Percentiles rank a stretch among this genome's conserved stretches.
These are phyloP conservation scores for Pinus tabuliformis DNA, from an alignment of 75 land plant species.

Conservation along the genomic window DNA sequence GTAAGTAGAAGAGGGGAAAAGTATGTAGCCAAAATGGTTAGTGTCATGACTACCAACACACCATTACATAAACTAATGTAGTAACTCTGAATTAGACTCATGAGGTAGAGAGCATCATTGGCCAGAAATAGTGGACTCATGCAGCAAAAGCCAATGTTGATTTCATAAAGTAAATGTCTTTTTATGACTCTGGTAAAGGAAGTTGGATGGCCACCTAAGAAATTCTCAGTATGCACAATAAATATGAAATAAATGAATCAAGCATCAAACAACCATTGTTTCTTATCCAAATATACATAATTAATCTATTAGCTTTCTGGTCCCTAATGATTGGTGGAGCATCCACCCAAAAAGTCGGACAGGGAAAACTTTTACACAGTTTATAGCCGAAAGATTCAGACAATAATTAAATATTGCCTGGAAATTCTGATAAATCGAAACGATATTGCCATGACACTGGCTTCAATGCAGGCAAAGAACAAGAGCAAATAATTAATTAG, in stretches of 20 bases:
- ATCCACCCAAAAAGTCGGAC: no score
- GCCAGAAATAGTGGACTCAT: not conserved
- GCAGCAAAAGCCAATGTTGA: not conserved
- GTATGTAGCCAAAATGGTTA: not conserved
- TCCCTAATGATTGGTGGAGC: no score
- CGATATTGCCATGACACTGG: no score
- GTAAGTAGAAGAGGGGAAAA: not conserved
- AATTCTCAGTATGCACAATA: not conserved
- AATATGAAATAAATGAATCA: not conserved
- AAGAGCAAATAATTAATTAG: not conserved
- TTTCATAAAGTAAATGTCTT: not conserved
- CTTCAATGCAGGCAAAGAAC: not conserved
- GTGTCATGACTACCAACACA: not conserved
- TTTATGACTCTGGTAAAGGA: not conserved
- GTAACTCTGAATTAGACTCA: not conserved
- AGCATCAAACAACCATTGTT: slow-evolving; percentile 3
- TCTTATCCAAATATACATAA: not conserved
- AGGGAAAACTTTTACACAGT: no score
- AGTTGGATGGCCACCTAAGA: not conserved
- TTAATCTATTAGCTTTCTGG: no score
- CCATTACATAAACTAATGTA: not conserved
- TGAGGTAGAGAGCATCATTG: not conserved
- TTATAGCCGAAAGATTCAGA: no score
- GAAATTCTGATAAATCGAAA: not conserved
- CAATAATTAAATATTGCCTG: not conserved